Base-by-base conservation (phyloP, 768 basidiomycete species). In the Tulasnella sp. region DNA sequence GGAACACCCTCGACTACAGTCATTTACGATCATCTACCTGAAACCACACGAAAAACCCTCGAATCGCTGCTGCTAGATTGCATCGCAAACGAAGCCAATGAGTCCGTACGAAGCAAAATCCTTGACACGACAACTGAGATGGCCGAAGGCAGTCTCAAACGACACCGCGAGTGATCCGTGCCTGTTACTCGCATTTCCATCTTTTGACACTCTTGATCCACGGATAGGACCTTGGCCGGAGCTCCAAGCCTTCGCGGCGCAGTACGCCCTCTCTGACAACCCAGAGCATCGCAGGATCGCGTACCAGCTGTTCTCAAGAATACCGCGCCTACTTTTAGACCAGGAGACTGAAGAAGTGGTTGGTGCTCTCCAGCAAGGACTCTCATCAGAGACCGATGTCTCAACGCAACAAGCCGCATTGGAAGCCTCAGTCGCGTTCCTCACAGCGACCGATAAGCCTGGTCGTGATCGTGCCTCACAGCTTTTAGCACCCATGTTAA, bases 81-180 rank as follows among this genome's bases (percentile, higher is more conserved):
- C 0, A 75, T 90, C 22, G 72, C 77, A 0, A 78, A 83, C 55
- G 87, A 90, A 65, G 74, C 74, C 0, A 69, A 76, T 3, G 66
- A 74, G 15, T 69, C 73, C n/a, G 85, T 88, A 11, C 74, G 86
- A 15, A 76, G 79, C 17, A 87, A 85, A 69, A 75, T 80, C 2
- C 83, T 85, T 12, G 87, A 90, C 65, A 85, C 87, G 1, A 76
- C 85, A 22, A 81, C 80, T 60, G 88, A 90, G 65, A 71, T 90
- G 27, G 83, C 87, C 4, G 84, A 83, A 57, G 80, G 85, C 60
- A 79, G 80, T 10, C 87, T 90, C 84, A 67, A 70, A 15, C 77
- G 86, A 1, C 88, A 87, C 0, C 62, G 56, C 51, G 12, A 59
- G 56, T 27, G 2, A 5, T 24, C 56, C 51, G 51, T 2, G 15